Evolutionary conservation across 768 basidiomycete species (phyloP).

Genomic region (Cystobasidium onofrii): DNA sequence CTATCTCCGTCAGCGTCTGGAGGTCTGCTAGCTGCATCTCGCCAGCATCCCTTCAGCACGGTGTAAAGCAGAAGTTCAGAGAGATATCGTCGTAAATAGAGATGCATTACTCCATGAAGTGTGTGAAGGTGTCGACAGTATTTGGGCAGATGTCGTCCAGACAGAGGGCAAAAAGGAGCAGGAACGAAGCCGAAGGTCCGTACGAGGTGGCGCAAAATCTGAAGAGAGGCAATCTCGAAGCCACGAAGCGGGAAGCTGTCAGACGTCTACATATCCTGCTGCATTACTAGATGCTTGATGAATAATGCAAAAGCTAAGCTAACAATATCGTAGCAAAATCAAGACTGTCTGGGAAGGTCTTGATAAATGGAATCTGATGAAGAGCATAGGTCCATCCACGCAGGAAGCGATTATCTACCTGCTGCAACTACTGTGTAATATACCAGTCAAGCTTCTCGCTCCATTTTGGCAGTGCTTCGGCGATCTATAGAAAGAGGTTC

Average conservation of each 20-base stretch:
- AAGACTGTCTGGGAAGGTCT: too few relatives aligned
- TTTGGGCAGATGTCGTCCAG: not conserved
- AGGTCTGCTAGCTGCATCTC: too few relatives aligned
- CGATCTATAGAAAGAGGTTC: slow-evolving; percentile 56
- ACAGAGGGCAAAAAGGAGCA: not conserved
- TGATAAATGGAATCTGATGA: too few relatives aligned
- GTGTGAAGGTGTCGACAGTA: not conserved
- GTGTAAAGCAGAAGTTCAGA: too few relatives aligned
- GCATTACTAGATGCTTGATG: too few relatives aligned
- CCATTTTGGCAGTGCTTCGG: slow-evolving; percentile 90
- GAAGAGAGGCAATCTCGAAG: not conserved
- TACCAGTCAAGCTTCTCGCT: slow-evolving; percentile 52
- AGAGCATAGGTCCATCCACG: too few relatives aligned
- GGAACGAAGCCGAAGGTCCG: not conserved
- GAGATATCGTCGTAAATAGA: too few relatives aligned
- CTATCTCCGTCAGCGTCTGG: too few relatives aligned
- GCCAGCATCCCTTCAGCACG: too few relatives aligned
- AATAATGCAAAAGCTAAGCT: too few relatives aligned
- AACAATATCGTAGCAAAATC: too few relatives aligned
- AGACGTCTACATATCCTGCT: not conserved
- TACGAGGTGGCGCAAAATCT: not conserved
- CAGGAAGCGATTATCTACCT: not conserved
- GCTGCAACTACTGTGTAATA: not conserved
- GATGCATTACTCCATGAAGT: too few relatives aligned
- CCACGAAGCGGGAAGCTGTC: not conserved